Evolutionary conservation across 306 rosid genomes (phyloP), one percentile per base, ranked within the genome.

Genomic region (Canavalia gladiata): DNA sequence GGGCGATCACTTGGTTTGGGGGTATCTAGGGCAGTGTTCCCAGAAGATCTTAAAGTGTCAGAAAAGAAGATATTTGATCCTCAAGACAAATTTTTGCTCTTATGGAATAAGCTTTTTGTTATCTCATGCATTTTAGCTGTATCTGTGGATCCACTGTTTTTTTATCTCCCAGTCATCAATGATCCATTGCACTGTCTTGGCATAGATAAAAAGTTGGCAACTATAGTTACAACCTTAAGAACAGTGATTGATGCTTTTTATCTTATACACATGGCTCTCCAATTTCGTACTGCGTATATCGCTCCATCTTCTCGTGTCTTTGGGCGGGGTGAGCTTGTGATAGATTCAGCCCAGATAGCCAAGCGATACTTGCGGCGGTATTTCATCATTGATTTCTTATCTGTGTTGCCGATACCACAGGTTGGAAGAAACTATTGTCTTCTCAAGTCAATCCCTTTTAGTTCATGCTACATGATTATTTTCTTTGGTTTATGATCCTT

Each of bases 291-390:
- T 39, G 98, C 97, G 51, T 93, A 93, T 83, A 93, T 95, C 79
- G 99, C 99, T 82, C 99, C 99, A 72, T 95, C 99, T 64, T 95
- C 99, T 82, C 94, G 97, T 89, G 99, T 95, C 81, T 95, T 95
- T 85, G 99, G 98, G 83, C 88, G 98, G 78, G 99, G 99, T 82
- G 99, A 95, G 89, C 97, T 95, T 87, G 98, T 95, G 87, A 93
- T 95, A 84, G 97, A 89, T 83, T 79, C 98, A 0, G 91, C 92
- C 71, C 88, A 91, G 87, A 95, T 95, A 75, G 99, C 99, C 41
- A 93, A 90, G 84, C 87, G 99, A 74, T 95, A 93, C 92, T 65
- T 93, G 90, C 89, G 82, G 84, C 86, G 85, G 68, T 87, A 90
- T 81, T 93, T 95, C 87, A 89, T 95, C 77, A 64, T 93, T 29